These are phyloP conservation scores for Neurospora sp. DNA, from an alignment of 495 filamentous ascomycete genomes.

Conservation along the genomic window DNA sequence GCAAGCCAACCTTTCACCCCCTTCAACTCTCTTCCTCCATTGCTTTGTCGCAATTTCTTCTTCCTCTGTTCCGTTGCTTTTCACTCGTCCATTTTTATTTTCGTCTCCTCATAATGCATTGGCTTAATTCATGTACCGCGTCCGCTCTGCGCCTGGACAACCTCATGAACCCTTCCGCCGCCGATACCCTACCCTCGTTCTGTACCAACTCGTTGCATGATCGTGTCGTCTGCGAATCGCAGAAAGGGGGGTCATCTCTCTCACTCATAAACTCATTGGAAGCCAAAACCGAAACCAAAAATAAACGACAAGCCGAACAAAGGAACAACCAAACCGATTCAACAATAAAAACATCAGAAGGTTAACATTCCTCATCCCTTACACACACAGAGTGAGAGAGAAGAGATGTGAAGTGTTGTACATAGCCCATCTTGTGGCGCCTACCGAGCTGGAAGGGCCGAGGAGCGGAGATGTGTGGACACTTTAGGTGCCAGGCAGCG, in stretches of 20 bases:
- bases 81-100: slow-evolving; percentile 7
- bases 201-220: neutral
- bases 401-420: neutral
- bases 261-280: neutral
- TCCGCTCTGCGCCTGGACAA: neutral
- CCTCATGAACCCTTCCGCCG: neutral
- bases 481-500: neutral
- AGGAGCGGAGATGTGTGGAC: neutral
- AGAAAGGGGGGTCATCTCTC: neutral
- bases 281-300: neutral
- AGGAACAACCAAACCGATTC: neutral
- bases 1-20: slow-evolving; percentile 13
- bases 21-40: slow-evolving; percentile 19
- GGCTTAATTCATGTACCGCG: neutral
- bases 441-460: neutral
- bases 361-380: neutral
- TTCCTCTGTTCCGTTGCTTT: slow-evolving; percentile 7
- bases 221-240: neutral
- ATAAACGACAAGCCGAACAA: neutral
- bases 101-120: slow-evolving; percentile 8
- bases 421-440: neutral
- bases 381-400: neutral
- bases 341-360: neutral
- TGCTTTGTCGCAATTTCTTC: slow-evolving; percentile 7
- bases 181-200: neutral